Evolutionary conservation across 2,329 filamentous ascomycete species (phyloP).

Genomic region (Fusarium mexicanum): DNA sequence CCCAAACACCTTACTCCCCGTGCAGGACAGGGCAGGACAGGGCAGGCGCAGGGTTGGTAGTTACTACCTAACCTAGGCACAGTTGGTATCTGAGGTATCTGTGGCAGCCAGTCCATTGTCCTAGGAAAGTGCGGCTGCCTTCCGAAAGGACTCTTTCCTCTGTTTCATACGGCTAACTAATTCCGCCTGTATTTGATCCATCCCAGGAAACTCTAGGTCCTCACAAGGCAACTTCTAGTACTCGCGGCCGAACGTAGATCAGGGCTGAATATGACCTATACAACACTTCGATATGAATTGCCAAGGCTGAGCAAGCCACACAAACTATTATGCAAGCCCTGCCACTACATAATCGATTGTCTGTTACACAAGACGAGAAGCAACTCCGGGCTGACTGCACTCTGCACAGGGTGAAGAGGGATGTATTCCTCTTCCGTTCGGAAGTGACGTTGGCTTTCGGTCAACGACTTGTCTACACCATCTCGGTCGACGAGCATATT

Average conservation of each 20-base stretch:
- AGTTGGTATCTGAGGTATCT: not conserved
- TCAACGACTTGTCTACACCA: not conserved
- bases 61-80: not conserved
- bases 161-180: constrained; percentile 6
- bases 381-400: constrained; percentile 2
- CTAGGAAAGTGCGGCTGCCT: constrained; percentile 24
- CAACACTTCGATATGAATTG: constrained; percentile 14
- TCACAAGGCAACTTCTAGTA: not conserved
- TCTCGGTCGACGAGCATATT: not conserved
- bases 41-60: constrained; percentile 15
- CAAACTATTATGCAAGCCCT: constrained; percentile 20
- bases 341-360: not conserved
- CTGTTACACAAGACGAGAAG: constrained; percentile 21
- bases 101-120: not conserved
- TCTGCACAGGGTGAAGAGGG: not conserved
- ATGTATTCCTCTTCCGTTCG: not conserved
- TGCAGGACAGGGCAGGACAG: constrained; percentile 6
- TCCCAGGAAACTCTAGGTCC: not conserved
- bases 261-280: constrained; percentile 8
- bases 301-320: constrained; percentile 15
- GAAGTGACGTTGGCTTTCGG: not conserved
- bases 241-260: not conserved
- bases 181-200: not conserved
- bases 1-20: constrained; percentile 15
- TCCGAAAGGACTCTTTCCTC: constrained; percentile 7